Evolutionary conservation across 1,284 basidiomycete species (phyloP).

Genomic region (Veloboletus limbatus): DNA sequence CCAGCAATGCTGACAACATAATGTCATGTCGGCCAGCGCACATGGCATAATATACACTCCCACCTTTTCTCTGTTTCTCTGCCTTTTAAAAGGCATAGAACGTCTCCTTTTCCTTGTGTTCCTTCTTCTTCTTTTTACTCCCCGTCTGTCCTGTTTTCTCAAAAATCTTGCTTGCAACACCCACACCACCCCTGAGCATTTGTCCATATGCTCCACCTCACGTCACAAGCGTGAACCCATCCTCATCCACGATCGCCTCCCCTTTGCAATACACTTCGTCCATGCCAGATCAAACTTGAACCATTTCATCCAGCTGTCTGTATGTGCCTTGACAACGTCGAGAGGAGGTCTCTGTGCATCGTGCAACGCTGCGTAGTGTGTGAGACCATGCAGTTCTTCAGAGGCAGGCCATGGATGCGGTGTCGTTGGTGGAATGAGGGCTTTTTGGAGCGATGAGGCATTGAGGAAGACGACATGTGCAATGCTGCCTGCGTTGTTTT

Average conservation of each 20-base stretch:
- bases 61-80: constrained; percentile 83
- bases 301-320: constrained; percentile 70
- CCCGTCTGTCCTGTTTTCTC: no score
- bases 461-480: constrained; percentile 82
- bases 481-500: constrained; percentile 55
- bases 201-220: no score
- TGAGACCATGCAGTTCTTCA: constrained; percentile 58
- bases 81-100: constrained; percentile 90
- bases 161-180: no score
- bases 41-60: constrained; percentile 20
- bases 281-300: constrained; percentile 73
- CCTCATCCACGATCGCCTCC: constrained; percentile 85
- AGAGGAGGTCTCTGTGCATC: constrained; percentile 68
- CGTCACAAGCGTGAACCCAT: no score
- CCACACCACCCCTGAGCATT: no score
- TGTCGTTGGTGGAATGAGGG: constrained; percentile 49
- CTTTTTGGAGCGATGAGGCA: constrained; percentile 62
- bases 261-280: constrained; percentile 71
- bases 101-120: constrained; percentile 65
- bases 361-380: constrained; percentile 67
- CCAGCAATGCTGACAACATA: no score
- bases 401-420: constrained; percentile 59
- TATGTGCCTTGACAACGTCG: constrained; percentile 67
- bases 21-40: no score
- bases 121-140: constrained; percentile 60